phyloP scores from a whole-genome alignment of 129 eudicot species.

The Sambucus nigra region DNA sequence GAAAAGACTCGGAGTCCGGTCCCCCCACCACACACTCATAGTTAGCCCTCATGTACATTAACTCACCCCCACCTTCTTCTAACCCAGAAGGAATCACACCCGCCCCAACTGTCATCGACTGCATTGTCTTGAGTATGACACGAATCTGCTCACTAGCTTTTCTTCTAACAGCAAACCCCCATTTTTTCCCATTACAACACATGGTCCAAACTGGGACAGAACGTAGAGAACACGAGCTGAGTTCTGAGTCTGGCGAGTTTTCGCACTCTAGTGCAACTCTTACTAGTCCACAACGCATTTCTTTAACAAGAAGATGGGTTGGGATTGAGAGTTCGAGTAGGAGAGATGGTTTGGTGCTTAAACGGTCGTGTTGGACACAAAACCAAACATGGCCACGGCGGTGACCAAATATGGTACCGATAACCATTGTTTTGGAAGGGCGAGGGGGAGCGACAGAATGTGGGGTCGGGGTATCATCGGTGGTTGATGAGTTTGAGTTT shows the following conservation, averaged over 20 bases:
- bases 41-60: slow-evolving; percentile 90
- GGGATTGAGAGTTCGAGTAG: slow-evolving; percentile 90
- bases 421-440: slow-evolving; percentile 70
- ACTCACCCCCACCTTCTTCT: slow-evolving; percentile 36
- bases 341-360: slow-evolving; percentile 48
- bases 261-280: slow-evolving; percentile 74
- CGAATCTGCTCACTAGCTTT: slow-evolving; percentile 41
- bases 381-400: slow-evolving; percentile 92
- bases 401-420: slow-evolving; percentile 85
- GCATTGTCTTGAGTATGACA: slow-evolving; percentile 52
- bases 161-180: slow-evolving; percentile 76
- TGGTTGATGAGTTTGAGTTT: slow-evolving; percentile 29
- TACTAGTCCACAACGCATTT: slow-evolving; percentile 67
- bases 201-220: slow-evolving; percentile 74
- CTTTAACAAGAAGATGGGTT: slow-evolving; percentile 59
- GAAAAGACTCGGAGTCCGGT: slow-evolving; percentile 79
- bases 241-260: slow-evolving; percentile 37
- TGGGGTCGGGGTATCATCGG: slow-evolving; percentile 14
- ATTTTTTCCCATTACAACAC: slow-evolving; percentile 69
- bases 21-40: slow-evolving; percentile 87
- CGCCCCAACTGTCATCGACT: slow-evolving; percentile 75
- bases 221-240: slow-evolving; percentile 55
- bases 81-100: slow-evolving; percentile 68
- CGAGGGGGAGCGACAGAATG: slow-evolving; percentile 47
- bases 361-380: slow-evolving; percentile 67